Evolutionary conservation across 768 basidiomycete genomes (phyloP).

Genomic region (Fomitopsis serialis): DNA sequence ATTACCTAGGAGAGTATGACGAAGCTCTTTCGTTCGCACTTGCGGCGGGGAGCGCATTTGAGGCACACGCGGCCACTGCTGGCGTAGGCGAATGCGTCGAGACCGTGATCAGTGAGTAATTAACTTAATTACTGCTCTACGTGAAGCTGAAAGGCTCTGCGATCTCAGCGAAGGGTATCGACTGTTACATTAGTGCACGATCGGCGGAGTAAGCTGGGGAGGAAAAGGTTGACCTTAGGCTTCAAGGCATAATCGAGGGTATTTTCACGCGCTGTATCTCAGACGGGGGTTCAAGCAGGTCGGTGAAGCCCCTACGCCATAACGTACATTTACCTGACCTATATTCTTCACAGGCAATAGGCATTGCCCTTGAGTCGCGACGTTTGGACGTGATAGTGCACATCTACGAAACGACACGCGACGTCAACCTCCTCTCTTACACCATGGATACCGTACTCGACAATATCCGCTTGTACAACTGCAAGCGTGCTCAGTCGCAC

Average conservation of each 20-base stretch:
- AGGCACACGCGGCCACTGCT: conserved; percentile 55
- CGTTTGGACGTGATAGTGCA: conserved; percentile 82
- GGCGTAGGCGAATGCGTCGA: conserved; percentile 87
- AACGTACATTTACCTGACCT: conserved; percentile 5
- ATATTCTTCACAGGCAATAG: conserved; percentile 64
- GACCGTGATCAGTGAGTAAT: conserved; percentile 83
- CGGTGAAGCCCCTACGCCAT: conserved; percentile 11
- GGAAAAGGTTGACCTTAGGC: conserved; percentile 69
- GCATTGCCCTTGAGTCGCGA: conserved; percentile 89
- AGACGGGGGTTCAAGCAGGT: conserved; percentile 93
- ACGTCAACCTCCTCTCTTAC: conserved; percentile 79
- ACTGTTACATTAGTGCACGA: conserved; percentile 79
- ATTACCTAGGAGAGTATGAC: conserved; percentile 91
- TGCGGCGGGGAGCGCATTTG: conserved; percentile 83
- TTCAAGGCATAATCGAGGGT: conserved; percentile 81
- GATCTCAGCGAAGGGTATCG: conserved; percentile 86
- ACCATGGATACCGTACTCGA: conserved; percentile 90
- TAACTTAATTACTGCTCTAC: neutral
- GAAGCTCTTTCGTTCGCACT: conserved; percentile 95
- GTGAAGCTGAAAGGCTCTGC: neutral
- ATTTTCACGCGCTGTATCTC: conserved; percentile 84
- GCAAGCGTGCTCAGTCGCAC: too few species aligned
- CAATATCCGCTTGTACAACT: too few species aligned
- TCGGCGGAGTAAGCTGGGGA: conserved; percentile 46
- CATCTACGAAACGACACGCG: conserved; percentile 69